Base-by-base conservation (phyloP, 495 filamentous ascomycete species). In the Penicillium subrubescens region DNA sequence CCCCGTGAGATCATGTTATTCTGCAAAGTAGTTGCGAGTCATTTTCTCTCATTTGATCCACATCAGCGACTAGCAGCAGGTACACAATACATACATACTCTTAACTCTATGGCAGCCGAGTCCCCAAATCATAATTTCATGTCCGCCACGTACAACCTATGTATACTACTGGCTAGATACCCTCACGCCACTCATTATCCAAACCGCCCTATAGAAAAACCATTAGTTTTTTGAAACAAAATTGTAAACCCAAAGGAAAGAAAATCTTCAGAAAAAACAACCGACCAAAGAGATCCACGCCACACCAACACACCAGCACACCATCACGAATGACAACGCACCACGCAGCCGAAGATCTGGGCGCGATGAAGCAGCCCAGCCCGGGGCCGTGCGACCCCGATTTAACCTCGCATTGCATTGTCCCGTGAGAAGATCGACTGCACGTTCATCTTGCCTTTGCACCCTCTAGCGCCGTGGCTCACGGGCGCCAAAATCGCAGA, bases 331-430 rank as follows among this genome's bases (percentile, higher is more conserved):
- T 70, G 23, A 65, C 41, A 62, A n/a, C 35, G 10, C 68, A 70
- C 68, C 68, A 70, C 67, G 57, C 37, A 29, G 60, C 50, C 60
- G 17, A 62, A 63, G 64, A 70, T 67, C 61, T 54, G 60, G 63
- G 53, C 53, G 19, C 53, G 33, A 48, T 25, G 44, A 48, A 48
- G 44, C 21, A 31, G 48, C 53, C 53, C 21, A 52, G 48, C 53
- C 53, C 39, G 63, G 68, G 67, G 61, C 66, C 66, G 71, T 73
- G 69, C 71, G 56, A 73, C 71, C 50, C 71, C 41, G 62, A 73
- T 70, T 72, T 73, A 73, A 73, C 69, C 71, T 73, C 69, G 71
- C 71, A 73, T 73, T 73, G 71, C 71, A 73, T 73, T 73, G 66
- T 73, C 66, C 69, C 68, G 71, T 67, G 62, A 71, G 66, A 63